These are phyloP conservation scores for Eimeria tenella DNA, from an alignment of 169 alveolate genomes.

Conservation along the genomic window DNA sequence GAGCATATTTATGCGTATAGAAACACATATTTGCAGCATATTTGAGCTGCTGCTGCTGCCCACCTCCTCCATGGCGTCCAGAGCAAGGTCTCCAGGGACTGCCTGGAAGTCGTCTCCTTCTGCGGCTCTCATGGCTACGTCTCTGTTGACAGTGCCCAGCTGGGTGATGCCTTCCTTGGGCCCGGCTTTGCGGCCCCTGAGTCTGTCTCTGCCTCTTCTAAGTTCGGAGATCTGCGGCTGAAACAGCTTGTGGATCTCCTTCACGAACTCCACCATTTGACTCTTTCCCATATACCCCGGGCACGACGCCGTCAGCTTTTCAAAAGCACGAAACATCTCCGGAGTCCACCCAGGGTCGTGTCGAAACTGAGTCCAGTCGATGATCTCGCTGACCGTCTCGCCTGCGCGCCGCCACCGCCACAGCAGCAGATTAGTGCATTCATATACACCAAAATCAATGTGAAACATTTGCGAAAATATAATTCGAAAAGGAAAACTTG, in stretches of 20 bases:
- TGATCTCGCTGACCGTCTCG: slow-evolving; percentile 63
- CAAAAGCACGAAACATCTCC: slow-evolving; percentile 70
- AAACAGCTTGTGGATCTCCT: slow-evolving; percentile 71
- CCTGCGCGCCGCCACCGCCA: background rate
- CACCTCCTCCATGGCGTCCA: slow-evolving; percentile 73
- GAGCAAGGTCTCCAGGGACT: slow-evolving; percentile 32
- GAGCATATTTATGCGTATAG: background rate
- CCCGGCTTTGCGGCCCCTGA: slow-evolving; percentile 62
- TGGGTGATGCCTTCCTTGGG: slow-evolving; percentile 70
- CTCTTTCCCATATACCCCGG: slow-evolving; percentile 80
- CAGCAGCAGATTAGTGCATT: too few species aligned
- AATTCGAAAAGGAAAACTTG: too few species aligned
- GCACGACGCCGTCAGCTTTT: slow-evolving; percentile 69
- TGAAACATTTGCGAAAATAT: too few species aligned
- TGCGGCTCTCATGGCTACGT: background rate
- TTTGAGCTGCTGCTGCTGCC: background rate
- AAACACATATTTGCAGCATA: background rate
- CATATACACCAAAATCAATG: background rate
- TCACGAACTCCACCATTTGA: slow-evolving; percentile 76
- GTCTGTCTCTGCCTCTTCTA: slow-evolving; percentile 76
- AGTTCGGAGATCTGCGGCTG: slow-evolving; percentile 79
- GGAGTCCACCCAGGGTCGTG: slow-evolving; percentile 76
- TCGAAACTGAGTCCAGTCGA: slow-evolving; percentile 77
- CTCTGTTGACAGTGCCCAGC: slow-evolving; percentile 59
- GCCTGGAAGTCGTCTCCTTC: slow-evolving; percentile 28